Evolutionary conservation across 176 grass and related monocot species (phyloP).

Genomic region (Ampelocalamus luodianensis): DNA sequence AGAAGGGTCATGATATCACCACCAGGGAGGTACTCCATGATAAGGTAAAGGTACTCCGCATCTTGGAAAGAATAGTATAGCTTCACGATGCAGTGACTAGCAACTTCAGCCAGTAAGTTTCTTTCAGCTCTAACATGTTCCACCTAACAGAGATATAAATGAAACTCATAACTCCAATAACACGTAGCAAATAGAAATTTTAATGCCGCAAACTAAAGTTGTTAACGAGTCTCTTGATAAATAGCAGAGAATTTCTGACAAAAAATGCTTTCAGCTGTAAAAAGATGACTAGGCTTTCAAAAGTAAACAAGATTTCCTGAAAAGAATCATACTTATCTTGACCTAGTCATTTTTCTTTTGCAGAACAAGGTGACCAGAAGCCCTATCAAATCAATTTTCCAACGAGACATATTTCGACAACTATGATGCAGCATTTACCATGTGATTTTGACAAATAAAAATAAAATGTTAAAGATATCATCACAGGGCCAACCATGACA

Average conservation of each 20-base stretch:
- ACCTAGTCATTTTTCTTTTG: conserved; percentile 12
- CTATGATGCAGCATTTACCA: conserved; percentile 2
- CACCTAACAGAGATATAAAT: conserved; percentile 63
- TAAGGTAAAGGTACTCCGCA: conserved; percentile 84
- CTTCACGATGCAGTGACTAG: conserved; percentile 94
- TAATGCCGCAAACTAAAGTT: not conserved
- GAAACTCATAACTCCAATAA: conserved; percentile 24
- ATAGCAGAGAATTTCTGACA: not conserved
- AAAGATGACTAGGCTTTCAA: not conserved
- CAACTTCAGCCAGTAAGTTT: conserved; percentile 96
- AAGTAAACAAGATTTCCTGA: not conserved
- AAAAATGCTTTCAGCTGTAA: not conserved
- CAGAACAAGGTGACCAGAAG: not conserved
- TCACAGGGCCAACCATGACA: conserved; percentile 3
- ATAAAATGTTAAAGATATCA: not conserved
- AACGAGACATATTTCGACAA: conserved; percentile 1
- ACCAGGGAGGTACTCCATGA: conserved; percentile 97
- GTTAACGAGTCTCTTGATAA: not conserved
- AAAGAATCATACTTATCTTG: not conserved
- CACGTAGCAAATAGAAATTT: not conserved
- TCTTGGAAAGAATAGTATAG: conserved; percentile 99
- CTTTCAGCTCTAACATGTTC: conserved; percentile 99
- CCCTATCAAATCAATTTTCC: not conserved
- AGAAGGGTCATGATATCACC: conserved; percentile 99
- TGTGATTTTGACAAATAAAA: conserved; percentile 18